Percentiles rank a stretch among this genome's conserved stretches.
Conservation (phyloP, 1,284 basidiomycete genomes). For the Ceratobasidium sp. region DNA sequence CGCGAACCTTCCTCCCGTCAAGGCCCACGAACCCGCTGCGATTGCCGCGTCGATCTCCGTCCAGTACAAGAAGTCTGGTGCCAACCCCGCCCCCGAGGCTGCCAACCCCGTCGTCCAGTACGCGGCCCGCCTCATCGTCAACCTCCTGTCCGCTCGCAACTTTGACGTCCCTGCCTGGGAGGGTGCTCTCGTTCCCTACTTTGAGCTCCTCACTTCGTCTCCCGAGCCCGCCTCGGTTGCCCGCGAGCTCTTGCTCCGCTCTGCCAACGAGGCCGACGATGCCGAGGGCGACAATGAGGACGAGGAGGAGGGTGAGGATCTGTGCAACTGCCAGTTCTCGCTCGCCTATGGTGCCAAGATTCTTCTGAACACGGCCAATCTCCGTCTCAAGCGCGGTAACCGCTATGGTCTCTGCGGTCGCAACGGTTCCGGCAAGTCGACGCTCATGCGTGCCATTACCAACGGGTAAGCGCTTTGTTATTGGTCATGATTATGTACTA, state of each 20-base stretch:
- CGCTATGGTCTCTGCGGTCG: conserved; percentile 98
- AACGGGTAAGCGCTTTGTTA: conserved; percentile 59
- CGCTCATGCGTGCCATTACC: conserved; percentile 95
- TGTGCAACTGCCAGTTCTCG: conserved; percentile 98
- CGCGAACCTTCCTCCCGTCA: conserved; percentile 85
- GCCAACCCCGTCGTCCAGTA: conserved; percentile 72
- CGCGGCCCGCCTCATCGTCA: conserved; percentile 79
- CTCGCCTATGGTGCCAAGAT: conserved; percentile 99
- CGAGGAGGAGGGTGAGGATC: conserved; percentile 96
- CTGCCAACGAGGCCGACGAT: conserved; percentile 78
- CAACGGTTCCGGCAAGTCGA: conserved; percentile 98
- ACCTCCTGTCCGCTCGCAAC: conserved; percentile 88
- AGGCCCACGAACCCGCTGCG: conserved; percentile 71
- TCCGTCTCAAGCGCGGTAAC: conserved; percentile 97
- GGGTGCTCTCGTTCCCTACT: conserved; percentile 72
- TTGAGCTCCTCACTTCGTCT: conserved; percentile 68
- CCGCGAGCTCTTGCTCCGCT: conserved; percentile 88
- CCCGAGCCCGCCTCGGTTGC: conserved; percentile 74
- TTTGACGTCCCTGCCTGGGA: conserved; percentile 92
- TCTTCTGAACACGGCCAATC: conserved; percentile 91
- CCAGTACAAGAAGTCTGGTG: conserved; percentile 84
- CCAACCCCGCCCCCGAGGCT: conserved; percentile 59
- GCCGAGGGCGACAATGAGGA: conserved; percentile 78
- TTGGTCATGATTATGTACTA: conserved; percentile 17
- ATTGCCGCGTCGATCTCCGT: conserved; percentile 69